phyloP scores from a whole-genome alignment of 2,329 filamentous ascomycete species.

The Penicillium sp. region DNA sequence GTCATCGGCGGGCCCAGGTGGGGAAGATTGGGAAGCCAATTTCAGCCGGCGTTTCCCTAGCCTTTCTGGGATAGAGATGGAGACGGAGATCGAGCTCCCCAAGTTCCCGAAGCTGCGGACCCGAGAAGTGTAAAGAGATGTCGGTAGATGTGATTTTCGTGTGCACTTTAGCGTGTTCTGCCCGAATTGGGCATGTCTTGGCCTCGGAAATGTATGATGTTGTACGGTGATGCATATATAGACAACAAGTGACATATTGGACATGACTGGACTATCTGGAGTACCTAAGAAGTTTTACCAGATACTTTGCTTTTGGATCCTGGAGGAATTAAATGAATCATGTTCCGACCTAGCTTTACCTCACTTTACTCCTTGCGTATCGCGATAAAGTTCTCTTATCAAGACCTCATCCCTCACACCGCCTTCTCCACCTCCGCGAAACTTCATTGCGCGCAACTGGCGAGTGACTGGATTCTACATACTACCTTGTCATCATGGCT shows the following conservation, averaged over 20 bases:
- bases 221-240: slow-evolving; percentile 5
- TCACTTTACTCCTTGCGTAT: neutral
- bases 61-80: slow-evolving; percentile 81
- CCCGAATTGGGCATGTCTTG: slow-evolving; percentile 7
- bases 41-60: slow-evolving; percentile 88
- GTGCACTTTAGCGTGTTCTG: slow-evolving; percentile 19
- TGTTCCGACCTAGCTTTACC: neutral
- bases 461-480: neutral
- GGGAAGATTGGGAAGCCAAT: slow-evolving; percentile 65
- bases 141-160: slow-evolving; percentile 9
- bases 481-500: slow-evolving; percentile 12
- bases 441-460: neutral
- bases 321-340: neutral
- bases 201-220: slow-evolving; percentile 6
- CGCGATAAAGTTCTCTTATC: slow-evolving; percentile 1
- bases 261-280: neutral
- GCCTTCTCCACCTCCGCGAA: slow-evolving; percentile 17
- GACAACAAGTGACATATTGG: slow-evolving; percentile 2
- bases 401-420: slow-evolving; percentile 5
- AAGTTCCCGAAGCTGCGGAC: slow-evolving; percentile 40
- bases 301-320: neutral
- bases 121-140: slow-evolving; percentile 40
- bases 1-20: slow-evolving; percentile 24
- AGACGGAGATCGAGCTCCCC: slow-evolving; percentile 59
- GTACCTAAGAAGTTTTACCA: neutral